These are phyloP conservation scores for Trametes elegans DNA, from an alignment of 768 basidiomycete species.

Conservation along the genomic window DNA sequence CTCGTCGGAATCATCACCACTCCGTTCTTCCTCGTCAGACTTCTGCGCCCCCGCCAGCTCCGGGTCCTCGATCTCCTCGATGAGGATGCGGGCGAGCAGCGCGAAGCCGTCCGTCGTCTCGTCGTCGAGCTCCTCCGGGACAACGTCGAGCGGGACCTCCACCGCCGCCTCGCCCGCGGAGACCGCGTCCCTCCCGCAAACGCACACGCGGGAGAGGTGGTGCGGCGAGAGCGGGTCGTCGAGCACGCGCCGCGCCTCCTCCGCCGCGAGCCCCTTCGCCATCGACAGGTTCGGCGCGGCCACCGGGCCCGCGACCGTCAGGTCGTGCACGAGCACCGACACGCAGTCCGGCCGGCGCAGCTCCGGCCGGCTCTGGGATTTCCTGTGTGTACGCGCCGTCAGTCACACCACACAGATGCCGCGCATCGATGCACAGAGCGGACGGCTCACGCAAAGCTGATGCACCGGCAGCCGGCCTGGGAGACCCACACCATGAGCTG, in stretches of 20 bases:
- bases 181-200: constrained; percentile 31
- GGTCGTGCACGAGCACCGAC: constrained; percentile 58
- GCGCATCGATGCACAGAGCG: background rate
- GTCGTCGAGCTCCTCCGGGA: constrained; percentile 34
- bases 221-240: constrained; percentile 45
- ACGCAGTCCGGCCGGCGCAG: constrained; percentile 49
- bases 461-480: constrained; percentile 51
- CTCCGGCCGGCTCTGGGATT: constrained; percentile 43
- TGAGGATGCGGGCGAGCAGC: constrained; percentile 31
- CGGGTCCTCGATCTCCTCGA: constrained; percentile 9
- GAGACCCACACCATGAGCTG: constrained; percentile 69
- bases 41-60: background rate
- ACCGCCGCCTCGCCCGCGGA: background rate
- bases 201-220: constrained; percentile 43
- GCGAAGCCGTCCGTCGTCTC: constrained; percentile 54
- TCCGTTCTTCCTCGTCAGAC: background rate
- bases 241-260: constrained; percentile 55
- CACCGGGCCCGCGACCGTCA: constrained; percentile 57
- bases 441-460: constrained; percentile 45
- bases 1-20: background rate
- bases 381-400: constrained; percentile 29
- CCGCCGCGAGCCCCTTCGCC: constrained; percentile 69
- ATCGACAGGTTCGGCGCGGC: constrained; percentile 53
- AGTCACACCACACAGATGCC: constrained; percentile 26
- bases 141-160: constrained; percentile 21